A percentile compares a stretch with the other conserved stretches of the same genome.
phyloP scores from a whole-genome alignment of 768 basidiomycete genomes.

The Lactarius sp. region DNA sequence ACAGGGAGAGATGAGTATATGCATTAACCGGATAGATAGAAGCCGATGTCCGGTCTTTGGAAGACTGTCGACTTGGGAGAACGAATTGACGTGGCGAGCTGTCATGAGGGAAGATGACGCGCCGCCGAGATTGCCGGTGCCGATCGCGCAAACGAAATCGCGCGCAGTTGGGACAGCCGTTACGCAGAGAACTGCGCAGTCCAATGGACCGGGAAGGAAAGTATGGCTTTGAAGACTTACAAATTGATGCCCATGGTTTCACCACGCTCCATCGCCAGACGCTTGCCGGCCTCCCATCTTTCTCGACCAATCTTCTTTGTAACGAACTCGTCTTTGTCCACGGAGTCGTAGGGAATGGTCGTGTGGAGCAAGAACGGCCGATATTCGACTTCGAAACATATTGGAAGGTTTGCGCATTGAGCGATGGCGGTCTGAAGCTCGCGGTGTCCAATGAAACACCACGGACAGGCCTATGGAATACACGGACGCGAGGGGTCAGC shows the following conservation, averaged over 20 bases:
- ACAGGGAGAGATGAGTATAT: background rate
- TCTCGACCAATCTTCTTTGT: constrained; percentile 39
- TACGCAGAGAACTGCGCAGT: background rate
- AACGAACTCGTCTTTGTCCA: constrained; percentile 31
- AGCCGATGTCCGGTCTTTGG: background rate
- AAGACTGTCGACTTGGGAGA: background rate
- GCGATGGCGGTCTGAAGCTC: constrained; percentile 39
- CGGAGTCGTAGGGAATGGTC: constrained; percentile 31
- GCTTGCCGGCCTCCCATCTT: constrained; percentile 32
- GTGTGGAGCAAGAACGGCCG: constrained; percentile 45
- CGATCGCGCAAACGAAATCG: background rate
- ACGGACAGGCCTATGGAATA: constrained; percentile 34
- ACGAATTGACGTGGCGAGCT: background rate
- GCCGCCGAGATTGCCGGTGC: background rate
- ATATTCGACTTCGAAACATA: constrained; percentile 41
- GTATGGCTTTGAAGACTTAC: constrained; percentile 33
- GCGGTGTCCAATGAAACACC: constrained; percentile 41
- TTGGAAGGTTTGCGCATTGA: constrained; percentile 31
- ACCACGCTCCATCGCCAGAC: constrained; percentile 34
- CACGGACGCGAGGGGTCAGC: constrained; percentile 2
- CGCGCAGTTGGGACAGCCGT: background rate
- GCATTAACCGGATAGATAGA: background rate
- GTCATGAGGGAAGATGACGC: background rate
- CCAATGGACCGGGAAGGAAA: background rate
- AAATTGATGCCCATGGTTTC: constrained; percentile 40